These are phyloP conservation scores for Curvularia sp. DNA, from an alignment of 2,329 filamentous ascomycete genomes.

Conservation along the genomic window DNA sequence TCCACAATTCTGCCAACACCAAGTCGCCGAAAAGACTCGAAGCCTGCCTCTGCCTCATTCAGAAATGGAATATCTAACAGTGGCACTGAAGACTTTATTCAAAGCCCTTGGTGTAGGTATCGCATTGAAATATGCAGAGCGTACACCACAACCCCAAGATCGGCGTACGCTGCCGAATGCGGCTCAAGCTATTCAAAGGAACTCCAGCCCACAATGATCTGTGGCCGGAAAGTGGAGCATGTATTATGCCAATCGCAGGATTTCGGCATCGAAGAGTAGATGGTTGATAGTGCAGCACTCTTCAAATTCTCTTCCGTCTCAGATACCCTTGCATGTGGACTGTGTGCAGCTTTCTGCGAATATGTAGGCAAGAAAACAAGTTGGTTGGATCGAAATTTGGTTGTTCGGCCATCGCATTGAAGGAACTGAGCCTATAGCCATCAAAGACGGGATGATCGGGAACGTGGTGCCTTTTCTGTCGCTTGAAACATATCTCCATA, in stretches of 20 bases:
- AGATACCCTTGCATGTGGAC: not conserved
- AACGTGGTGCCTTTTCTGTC: not conserved
- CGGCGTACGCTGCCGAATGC: not conserved
- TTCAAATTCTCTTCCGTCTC: not conserved
- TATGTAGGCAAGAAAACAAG: not conserved
- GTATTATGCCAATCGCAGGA: not conserved
- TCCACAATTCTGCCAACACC: not conserved
- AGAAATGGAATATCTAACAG: not conserved
- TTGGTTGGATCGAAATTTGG: not conserved
- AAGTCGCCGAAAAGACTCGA: not conserved
- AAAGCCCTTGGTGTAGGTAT: not conserved
- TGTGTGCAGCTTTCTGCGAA: not conserved
- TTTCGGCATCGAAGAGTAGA: not conserved
- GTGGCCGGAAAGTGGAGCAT: not conserved
- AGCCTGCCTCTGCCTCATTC: not conserved
- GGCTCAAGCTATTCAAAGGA: not conserved
- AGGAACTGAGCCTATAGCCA: not conserved
- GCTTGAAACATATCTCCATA: not conserved
- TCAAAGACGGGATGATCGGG: not conserved
- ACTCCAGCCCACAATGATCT: not conserved
- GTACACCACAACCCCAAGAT: not conserved
- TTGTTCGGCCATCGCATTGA: not conserved
- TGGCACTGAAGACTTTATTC: not conserved
- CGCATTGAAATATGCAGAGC: not conserved
- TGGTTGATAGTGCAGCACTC: not conserved